A percentile compares a stretch with the other conserved stretches of the same genome.
Conservation (phyloP, 1,284 basidiomycete species). For the Coniferiporia sulphurascens region DNA sequence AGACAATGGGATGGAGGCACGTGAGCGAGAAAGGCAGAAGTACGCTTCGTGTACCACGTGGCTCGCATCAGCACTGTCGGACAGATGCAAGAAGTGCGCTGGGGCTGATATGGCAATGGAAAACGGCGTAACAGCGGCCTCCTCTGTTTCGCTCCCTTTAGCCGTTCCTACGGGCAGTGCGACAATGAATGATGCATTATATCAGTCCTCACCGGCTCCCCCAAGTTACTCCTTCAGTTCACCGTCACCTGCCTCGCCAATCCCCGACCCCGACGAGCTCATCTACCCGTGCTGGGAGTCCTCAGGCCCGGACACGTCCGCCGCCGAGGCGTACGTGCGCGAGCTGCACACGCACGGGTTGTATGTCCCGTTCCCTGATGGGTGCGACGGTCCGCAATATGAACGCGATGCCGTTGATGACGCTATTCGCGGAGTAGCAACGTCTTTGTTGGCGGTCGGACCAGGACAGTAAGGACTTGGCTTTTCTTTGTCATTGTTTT, state of each 20-base stretch:
- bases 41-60: neutral
- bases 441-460: too few species aligned
- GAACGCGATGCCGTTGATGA: neutral
- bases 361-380: neutral
- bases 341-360: neutral
- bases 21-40: neutral
- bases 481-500: too few species aligned
- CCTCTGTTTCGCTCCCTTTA: too few species aligned
- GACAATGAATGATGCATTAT: neutral
- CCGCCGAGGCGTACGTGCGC: neutral
- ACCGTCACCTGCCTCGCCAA: neutral
- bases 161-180: neutral
- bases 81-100: neutral
- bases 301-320: neutral
- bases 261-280: neutral
- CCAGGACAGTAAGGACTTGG: too few species aligned
- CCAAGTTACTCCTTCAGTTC: neutral
- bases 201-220: neutral
- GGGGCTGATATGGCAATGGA: neutral
- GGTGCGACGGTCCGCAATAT: neutral
- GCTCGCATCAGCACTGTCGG: neutral
- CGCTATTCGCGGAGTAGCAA: too few species aligned
- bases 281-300: neutral
- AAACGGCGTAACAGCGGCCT: neutral
- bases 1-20: neutral